Conservation (phyloP, 352 stramenopile genomes). For the Globisporangium canariense region DNA sequence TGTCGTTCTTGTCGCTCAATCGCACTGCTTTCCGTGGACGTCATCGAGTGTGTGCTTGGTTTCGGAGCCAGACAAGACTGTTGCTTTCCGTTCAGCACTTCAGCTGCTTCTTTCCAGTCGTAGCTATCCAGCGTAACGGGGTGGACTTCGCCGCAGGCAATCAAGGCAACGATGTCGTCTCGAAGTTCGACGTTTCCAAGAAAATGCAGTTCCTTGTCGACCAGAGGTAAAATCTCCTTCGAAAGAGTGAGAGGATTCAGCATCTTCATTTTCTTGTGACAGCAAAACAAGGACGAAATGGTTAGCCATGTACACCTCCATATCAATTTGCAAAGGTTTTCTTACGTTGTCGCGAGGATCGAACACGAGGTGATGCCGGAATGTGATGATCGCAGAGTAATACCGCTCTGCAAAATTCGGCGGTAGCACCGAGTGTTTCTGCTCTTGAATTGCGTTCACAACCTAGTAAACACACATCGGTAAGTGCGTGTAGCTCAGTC, state of each 20-base stretch:
- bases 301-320: background rate
- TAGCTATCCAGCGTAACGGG: constrained; percentile 73
- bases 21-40: constrained; percentile 52
- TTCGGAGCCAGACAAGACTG: constrained; percentile 15
- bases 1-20: constrained; percentile 2
- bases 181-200: constrained; percentile 65
- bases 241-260: constrained; percentile 62
- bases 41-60: constrained; percentile 37
- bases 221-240: constrained; percentile 43
- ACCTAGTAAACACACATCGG: constrained; percentile 29
- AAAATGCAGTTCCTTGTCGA: constrained; percentile 59
- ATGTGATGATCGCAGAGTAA: constrained; percentile 76
- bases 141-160: constrained; percentile 59
- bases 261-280: constrained; percentile 68
- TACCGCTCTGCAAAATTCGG: constrained; percentile 44
- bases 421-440: constrained; percentile 39
- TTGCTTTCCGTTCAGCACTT: constrained; percentile 17
- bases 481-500: background rate
- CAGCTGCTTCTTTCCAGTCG: constrained; percentile 50
- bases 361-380: constrained; percentile 87
- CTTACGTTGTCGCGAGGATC: constrained; percentile 64
- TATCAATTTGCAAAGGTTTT: background rate
- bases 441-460: constrained; percentile 42
- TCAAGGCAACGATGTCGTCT: constrained; percentile 47
- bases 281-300: background rate